These are phyloP conservation scores for Oryza brachyantha DNA, from an alignment of 176 grass and related monocot genomes.

Conservation along the genomic window DNA sequence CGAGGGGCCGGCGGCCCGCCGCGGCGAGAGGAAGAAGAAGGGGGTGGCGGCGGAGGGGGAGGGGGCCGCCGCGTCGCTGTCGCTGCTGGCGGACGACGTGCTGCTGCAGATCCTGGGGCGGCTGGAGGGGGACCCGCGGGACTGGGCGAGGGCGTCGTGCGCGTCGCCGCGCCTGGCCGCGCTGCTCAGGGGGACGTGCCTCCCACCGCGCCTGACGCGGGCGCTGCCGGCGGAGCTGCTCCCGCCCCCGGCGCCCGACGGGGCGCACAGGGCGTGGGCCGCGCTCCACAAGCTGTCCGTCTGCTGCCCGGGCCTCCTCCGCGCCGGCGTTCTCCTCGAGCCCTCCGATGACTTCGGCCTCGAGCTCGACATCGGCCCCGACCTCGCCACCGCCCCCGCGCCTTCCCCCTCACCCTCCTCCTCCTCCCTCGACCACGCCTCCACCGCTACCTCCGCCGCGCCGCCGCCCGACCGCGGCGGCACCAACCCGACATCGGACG, in stretches of 20 bases:
- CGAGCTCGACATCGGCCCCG: conserved; percentile 84
- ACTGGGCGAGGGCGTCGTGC: conserved; percentile 72
- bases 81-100: conserved; percentile 67
- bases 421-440: neutral
- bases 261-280: conserved; percentile 28
- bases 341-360: conserved; percentile 82
- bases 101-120: conserved; percentile 70
- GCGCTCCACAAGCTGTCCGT: conserved; percentile 90
- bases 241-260: neutral
- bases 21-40: neutral
- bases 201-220: conserved; percentile 41
- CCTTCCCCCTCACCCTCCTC: neutral
- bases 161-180: conserved; percentile 58
- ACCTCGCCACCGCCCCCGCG: conserved; percentile 25
- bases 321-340: conserved; percentile 73
- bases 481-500: neutral
- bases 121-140: conserved; percentile 64
- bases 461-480: too few species aligned
- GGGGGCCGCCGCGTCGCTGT: too few species aligned
- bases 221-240: conserved; percentile 63
- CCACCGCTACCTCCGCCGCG: neutral
- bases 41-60: neutral
- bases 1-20: neutral
- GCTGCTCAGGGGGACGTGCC: conserved; percentile 53
- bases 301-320: conserved; percentile 83